phyloP scores from a whole-genome alignment of 352 stramenopile species.

The Globisporangium uncinulatum region DNA sequence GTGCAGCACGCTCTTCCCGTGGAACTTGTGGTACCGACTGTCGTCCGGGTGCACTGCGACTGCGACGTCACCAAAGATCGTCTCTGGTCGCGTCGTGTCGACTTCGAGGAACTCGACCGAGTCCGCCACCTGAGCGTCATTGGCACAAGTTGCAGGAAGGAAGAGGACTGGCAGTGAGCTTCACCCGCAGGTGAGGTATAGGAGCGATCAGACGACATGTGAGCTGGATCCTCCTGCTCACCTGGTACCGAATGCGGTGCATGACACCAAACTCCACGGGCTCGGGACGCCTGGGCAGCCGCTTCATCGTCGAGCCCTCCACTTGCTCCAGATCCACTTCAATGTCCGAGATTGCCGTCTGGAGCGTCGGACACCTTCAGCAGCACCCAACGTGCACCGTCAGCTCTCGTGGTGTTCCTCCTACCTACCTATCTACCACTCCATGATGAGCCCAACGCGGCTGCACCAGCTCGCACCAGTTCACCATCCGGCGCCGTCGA shows the following conservation, averaged over 20 bases:
- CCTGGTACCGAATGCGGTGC: constrained; percentile 73
- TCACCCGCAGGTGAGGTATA: background rate
- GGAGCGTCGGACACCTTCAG: constrained; percentile 85
- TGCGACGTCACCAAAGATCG: constrained; percentile 98
- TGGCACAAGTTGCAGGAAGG: too few relatives aligned
- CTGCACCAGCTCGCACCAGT: constrained; percentile 89
- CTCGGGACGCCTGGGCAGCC: constrained; percentile 61
- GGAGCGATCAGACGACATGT: background rate
- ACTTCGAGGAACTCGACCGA: constrained; percentile 85
- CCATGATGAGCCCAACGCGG: background rate
- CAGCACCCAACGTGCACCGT: background rate
- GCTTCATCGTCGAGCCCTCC: constrained; percentile 79
- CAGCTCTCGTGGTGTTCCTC: background rate
- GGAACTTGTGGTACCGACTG: constrained; percentile 90
- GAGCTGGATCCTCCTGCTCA: constrained; percentile 7
- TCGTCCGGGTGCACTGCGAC: constrained; percentile 98
- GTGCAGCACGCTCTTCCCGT: constrained; percentile 95
- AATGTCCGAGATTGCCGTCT: constrained; percentile 95
- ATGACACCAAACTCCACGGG: constrained; percentile 84
- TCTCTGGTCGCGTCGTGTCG: constrained; percentile 97
- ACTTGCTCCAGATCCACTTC: constrained; percentile 98
- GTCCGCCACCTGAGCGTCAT: constrained; percentile 30
- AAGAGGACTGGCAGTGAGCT: too few relatives aligned
- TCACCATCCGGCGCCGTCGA: constrained; percentile 94
- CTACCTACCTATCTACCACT: background rate